Percentiles rank a stretch among this genome's conserved stretches.
Evolutionary conservation across 179 eudicot species (phyloP).

Genomic region (Pouteria campechiana): DNA sequence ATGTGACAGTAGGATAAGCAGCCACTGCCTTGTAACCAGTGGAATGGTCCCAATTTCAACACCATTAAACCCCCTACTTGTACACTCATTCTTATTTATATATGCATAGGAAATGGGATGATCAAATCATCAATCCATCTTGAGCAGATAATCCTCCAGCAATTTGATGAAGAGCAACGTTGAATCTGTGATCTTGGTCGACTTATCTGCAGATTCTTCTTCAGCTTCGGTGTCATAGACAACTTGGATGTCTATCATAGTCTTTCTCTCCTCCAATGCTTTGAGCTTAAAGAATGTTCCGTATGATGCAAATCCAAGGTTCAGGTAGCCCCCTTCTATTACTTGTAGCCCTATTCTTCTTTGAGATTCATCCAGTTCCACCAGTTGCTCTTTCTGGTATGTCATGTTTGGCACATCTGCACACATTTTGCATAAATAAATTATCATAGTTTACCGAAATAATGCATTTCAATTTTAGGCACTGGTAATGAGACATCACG

Average conservation of each 20-base stretch:
- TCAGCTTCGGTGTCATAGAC: slow-evolving; percentile 11
- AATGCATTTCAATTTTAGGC: too few relatives aligned
- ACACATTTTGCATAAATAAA: neutral
- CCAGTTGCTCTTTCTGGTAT: slow-evolving; percentile 22
- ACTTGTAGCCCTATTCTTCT: slow-evolving; percentile 13
- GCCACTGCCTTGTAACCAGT: too few relatives aligned
- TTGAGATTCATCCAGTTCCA: slow-evolving; percentile 13
- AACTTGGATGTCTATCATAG: slow-evolving; percentile 13
- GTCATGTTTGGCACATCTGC: slow-evolving; percentile 5
- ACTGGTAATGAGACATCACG: too few relatives aligned
- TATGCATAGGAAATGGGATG: too few relatives aligned
- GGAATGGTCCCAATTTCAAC: too few relatives aligned
- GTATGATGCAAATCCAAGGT: slow-evolving; percentile 11
- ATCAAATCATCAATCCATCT: too few relatives aligned
- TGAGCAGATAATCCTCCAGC: slow-evolving; percentile 4
- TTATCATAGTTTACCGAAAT: too few relatives aligned
- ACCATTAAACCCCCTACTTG: too few relatives aligned
- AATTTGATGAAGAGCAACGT: neutral
- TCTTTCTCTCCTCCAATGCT: slow-evolving; percentile 5
- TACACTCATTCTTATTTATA: too few relatives aligned
- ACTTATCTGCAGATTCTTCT: slow-evolving; percentile 1
- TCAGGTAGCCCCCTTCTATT: slow-evolving; percentile 16
- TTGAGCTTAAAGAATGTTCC: slow-evolving; percentile 11
- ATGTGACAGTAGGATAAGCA: too few relatives aligned
- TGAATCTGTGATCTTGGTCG: neutral